These are phyloP conservation scores for Gossypium stocksii DNA, from an alignment of 345 rosid species.

Conservation along the genomic window DNA sequence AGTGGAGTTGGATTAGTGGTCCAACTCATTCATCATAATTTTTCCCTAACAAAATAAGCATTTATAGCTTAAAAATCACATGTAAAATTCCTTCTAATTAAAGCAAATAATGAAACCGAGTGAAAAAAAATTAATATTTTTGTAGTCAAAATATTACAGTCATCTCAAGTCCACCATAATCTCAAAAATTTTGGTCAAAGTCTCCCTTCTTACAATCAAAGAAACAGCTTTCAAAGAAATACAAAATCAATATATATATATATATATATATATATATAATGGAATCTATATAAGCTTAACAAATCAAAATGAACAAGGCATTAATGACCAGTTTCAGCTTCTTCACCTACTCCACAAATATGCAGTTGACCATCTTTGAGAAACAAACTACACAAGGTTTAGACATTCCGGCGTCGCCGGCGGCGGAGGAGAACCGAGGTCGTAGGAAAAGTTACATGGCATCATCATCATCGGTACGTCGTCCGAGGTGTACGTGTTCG, in stretches of 20 bases:
- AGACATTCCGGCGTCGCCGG: background rate
- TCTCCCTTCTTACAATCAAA: background rate
- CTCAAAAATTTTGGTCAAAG: constrained; percentile 5
- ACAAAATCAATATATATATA: background rate
- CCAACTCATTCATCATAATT: constrained; percentile 6
- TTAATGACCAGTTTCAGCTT: background rate
- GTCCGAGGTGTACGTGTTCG: constrained; percentile 22
- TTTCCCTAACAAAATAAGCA: background rate
- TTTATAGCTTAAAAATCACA: background rate
- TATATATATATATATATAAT: background rate
- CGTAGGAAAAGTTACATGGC: background rate
- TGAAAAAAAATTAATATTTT: background rate
- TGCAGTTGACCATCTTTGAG: constrained; percentile 8
- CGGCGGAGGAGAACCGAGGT: background rate
- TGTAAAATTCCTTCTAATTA: background rate
- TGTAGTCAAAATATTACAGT: background rate
- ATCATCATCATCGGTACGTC: background rate
- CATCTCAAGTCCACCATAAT: background rate
- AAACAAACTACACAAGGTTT: background rate
- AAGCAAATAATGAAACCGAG: background rate
- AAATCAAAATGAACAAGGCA: background rate
- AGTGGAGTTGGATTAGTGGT: background rate
- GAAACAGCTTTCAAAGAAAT: background rate
- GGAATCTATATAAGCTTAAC: background rate
- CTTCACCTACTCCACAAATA: background rate